Base-by-base conservation (phyloP, 2,329 filamentous ascomycete genomes). In the Cercospora zeae-maydis region DNA sequence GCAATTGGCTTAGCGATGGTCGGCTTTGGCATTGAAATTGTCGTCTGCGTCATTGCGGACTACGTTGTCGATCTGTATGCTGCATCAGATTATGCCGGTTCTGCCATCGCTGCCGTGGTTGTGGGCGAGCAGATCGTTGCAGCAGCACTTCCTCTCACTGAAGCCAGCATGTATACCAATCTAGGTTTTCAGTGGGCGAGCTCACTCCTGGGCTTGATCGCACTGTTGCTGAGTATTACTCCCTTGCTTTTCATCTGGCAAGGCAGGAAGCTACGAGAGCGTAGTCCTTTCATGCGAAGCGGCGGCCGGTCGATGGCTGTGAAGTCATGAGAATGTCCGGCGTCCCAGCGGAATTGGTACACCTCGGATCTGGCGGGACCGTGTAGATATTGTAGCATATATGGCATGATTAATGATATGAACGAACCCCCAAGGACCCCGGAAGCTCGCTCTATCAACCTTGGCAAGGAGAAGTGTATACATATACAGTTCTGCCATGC, bases 41-140 rank as follows among this genome's bases (percentile, higher is more conserved):
- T 83, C 8, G 77, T 82, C 0, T 73, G 75, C 1, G 78, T 77
- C 0, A 77, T 82, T 14, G 77, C 78, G 16, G 78, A 79, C 61
- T 84, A 84, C 57, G 72, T 83, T 13, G 76, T 80, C 1, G 82
- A 84, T 67, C 75, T 79, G 1, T 84, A 84, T 63, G 75, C 77
- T 1, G 68, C 66, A 2, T 73, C 71, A 7, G 78, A 78, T 55
- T 83, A 82, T 63, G 80, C 81, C 3, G 81, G 77, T 0, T 82
- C 78, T 36, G 80, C 81, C 0, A 76, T 83, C 27, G 81, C 79
- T 3, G 81, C 79, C 0, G 76, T 82, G 2, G 80, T 78, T 0
- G 76, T 82, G 42, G 76, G 79, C 3, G 82, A 84, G 70, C 83
- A 83, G 60, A 65, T 78, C 3, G 77, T 81, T 45, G 78, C 80